phyloP scores from a whole-genome alignment of 2,329 filamentous ascomycete genomes.

The Exophiala aquamarina region DNA sequence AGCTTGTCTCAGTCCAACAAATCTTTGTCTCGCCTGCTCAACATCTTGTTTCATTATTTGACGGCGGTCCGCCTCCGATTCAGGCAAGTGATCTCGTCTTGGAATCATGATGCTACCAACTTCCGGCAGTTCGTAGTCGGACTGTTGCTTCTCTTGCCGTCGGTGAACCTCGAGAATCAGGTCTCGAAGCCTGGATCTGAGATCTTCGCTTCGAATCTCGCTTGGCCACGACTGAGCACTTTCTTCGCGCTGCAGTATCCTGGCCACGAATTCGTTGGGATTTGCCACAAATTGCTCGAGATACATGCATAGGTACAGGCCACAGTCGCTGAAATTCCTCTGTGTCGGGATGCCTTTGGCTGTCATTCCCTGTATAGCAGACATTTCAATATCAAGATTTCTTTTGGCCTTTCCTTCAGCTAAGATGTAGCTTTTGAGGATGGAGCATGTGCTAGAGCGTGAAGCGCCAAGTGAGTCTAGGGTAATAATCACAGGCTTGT shows the following conservation, averaged over 20 bases:
- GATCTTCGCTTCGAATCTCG: slow-evolving; percentile 19
- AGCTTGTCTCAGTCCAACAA: slow-evolving; percentile 1
- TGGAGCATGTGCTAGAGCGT: slow-evolving; percentile 59
- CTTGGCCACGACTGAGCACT: slow-evolving; percentile 39
- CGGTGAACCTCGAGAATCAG: slow-evolving; percentile 27
- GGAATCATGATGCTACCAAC: slow-evolving; percentile 26
- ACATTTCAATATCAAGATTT: slow-evolving; percentile 35
- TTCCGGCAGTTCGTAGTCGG: slow-evolving; percentile 28
- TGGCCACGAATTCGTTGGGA: slow-evolving; percentile 68
- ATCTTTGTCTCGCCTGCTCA: slow-evolving; percentile 11
- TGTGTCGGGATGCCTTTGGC: slow-evolving; percentile 77
- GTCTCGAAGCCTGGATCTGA: slow-evolving; percentile 24
- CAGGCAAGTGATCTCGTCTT: slow-evolving; percentile 1
- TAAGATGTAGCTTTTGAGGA: slow-evolving; percentile 74
- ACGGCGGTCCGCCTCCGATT: background rate
- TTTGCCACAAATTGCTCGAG: slow-evolving; percentile 75
- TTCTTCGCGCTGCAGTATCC: slow-evolving; percentile 66
- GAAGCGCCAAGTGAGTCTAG: slow-evolving; percentile 76
- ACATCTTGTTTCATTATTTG: slow-evolving; percentile 8
- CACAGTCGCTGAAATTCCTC: slow-evolving; percentile 84
- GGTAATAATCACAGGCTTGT: slow-evolving; percentile 72
- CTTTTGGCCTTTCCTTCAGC: slow-evolving; percentile 68
- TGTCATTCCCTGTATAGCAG: slow-evolving; percentile 61
- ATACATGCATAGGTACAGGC: slow-evolving; percentile 82
- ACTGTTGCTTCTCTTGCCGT: slow-evolving; percentile 30